Percentiles rank a stretch among this genome's conserved stretches.
phyloP scores from a whole-genome alignment of 2,329 filamentous ascomycete species.

The Nectriaceae sp. region DNA sequence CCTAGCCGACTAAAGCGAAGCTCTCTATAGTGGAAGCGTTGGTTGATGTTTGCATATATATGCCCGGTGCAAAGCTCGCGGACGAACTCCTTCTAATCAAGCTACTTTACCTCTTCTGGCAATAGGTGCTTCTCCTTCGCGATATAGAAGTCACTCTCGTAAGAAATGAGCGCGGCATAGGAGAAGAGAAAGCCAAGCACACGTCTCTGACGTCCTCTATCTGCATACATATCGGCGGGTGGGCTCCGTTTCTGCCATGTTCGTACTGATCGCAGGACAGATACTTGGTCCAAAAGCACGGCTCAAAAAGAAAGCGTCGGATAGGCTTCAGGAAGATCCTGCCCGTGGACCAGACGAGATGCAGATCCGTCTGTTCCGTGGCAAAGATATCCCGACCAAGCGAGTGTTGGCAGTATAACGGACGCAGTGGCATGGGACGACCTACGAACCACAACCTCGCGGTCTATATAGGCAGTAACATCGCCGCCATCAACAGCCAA shows the following conservation, averaged over 20 bases:
- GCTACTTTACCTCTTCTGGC: background rate
- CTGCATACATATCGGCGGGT: background rate
- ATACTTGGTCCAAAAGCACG: constrained; percentile 36
- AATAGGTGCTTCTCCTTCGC: background rate
- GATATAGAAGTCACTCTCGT: background rate
- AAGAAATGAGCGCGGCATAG: background rate
- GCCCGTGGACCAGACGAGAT: constrained; percentile 41
- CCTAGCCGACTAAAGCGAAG: too few relatives aligned
- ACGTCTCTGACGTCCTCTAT: background rate
- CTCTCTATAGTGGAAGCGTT: too few relatives aligned
- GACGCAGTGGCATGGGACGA: too few relatives aligned
- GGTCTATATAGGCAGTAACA: too few relatives aligned
- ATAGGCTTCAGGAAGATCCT: constrained; percentile 42
- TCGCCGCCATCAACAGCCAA: too few relatives aligned
- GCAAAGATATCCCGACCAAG: constrained; percentile 35
- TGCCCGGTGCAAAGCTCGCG: background rate
- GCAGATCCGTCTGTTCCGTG: constrained; percentile 40
- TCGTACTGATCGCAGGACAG: constrained; percentile 21
- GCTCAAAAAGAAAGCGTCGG: constrained; percentile 41
- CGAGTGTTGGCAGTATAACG: constrained; percentile 39
- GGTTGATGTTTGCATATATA: too few relatives aligned
- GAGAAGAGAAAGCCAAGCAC: background rate
- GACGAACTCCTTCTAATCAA: background rate
- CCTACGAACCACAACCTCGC: too few relatives aligned
- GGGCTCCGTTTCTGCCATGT: background rate